Evolutionary conservation across 1,284 basidiomycete species (phyloP), one percentile per base, ranked within the genome.

Genomic region (Marasmius oreades): DNA sequence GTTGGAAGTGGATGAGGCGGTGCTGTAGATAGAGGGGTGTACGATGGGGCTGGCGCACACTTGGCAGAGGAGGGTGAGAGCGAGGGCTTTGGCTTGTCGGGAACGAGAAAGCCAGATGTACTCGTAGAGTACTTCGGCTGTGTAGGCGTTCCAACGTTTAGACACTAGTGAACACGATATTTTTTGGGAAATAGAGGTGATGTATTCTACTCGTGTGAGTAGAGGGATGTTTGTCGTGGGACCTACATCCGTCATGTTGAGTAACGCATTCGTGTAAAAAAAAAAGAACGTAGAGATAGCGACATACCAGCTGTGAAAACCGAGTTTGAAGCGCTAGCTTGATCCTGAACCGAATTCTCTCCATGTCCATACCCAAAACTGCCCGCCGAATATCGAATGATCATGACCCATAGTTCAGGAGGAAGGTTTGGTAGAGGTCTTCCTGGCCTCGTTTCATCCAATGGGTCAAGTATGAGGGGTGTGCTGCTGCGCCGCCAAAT

Each of bases 31-130:
- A 5, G 44, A 45, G 8, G 44, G 44, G 11, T 45, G 44, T 3
- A 45, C 44, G n/a, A 28, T 31, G 7, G 52, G 46, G 42, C 46
- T 39, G 7, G 50, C 51, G 51, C 55, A 56, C 26, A 59, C 52
- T 58, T 81, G 78, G 48, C 77, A 74, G 16, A 82, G 71, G 7
- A 86, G 69, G 20, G 79, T 78, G 61, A 71, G 74, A 5, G 85
- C 85, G 2, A 89, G 70, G 0, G 73, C 66, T 63, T 80, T 79
- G 1, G 84, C 87, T 59, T 88, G 83, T 36, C 73, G 70, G 4
- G 79, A 78, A 39, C 76, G 73, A 52, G 74, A 73, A 61, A 90
- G 82, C 87, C 87, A 87, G 43, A 89, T 76, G 64, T 81, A 84
- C 64, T 88, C 84, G 69, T 79, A 89, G 12, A 88, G 66, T 45